These are phyloP conservation scores for Tulasnella sp. DNA, from an alignment of 768 basidiomycete species.

Conservation along the genomic window DNA sequence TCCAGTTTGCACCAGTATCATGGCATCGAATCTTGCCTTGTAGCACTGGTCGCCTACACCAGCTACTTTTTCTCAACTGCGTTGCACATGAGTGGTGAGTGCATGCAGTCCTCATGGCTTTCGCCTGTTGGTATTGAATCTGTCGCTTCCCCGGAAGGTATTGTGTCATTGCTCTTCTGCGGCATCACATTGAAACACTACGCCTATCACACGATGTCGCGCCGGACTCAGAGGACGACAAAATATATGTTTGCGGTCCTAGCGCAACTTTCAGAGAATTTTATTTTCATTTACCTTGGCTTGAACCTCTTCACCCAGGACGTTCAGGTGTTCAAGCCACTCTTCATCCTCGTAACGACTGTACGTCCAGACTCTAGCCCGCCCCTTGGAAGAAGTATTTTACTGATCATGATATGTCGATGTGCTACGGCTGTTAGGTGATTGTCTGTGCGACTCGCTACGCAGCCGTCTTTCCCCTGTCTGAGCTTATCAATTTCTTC, in stretches of 20 bases:
- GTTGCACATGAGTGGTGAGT: slow-evolving; percentile 54
- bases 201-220: slow-evolving; percentile 99
- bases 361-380: slow-evolving; percentile 25
- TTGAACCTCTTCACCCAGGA: slow-evolving; percentile 88
- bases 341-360: slow-evolving; percentile 87
- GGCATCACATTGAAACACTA: slow-evolving; percentile 99
- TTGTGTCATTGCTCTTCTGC: slow-evolving; percentile 95
- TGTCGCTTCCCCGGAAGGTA: too few relatives aligned
- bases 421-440: slow-evolving; percentile 34
- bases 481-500: slow-evolving; percentile 90
- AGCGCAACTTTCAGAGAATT: slow-evolving; percentile 93
- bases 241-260: slow-evolving; percentile 94
- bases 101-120: not conserved
- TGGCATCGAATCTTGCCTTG: slow-evolving; percentile 94
- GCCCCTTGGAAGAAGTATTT: not conserved
- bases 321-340: slow-evolving; percentile 80
- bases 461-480: slow-evolving; percentile 89
- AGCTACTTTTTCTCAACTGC: slow-evolving; percentile 99
- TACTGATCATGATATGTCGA: too few relatives aligned
- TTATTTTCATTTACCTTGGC: slow-evolving; percentile 98
- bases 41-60: slow-evolving; percentile 88
- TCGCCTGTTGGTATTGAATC: too few relatives aligned
- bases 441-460: slow-evolving; percentile 93
- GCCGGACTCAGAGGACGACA: slow-evolving; percentile 81
- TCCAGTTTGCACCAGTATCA: slow-evolving; percentile 77